These are phyloP conservation scores for Dactylellina haptotyla DNA, from an alignment of 2,329 filamentous ascomycete species.

Conservation along the genomic window DNA sequence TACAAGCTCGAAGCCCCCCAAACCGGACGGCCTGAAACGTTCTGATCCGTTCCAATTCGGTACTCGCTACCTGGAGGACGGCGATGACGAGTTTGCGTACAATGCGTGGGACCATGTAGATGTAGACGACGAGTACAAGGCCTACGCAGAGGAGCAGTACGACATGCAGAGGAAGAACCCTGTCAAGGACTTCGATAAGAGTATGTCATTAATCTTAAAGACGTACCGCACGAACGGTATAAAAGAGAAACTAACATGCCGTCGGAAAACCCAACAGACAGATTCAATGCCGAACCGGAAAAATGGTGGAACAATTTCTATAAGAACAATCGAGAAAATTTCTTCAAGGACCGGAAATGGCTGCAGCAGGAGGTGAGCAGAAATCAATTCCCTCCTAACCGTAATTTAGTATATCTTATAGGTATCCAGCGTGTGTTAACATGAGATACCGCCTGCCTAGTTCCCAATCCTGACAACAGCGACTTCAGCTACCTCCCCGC, in stretches of 20 bases:
- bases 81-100: constrained; percentile 93
- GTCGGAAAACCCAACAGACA: constrained; percentile 67
- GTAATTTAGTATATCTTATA: not conserved
- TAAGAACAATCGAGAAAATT: constrained; percentile 95
- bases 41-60: constrained; percentile 96
- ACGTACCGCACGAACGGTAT: not conserved
- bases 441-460: constrained; percentile 42
- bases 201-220: constrained; percentile 64
- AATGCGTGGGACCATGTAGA: constrained; percentile 99
- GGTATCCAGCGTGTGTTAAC: not conserved
- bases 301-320: constrained; percentile 99
- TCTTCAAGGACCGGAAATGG: constrained; percentile 99
- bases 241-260: constrained; percentile 34
- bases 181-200: constrained; percentile 91
- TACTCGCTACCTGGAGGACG: constrained; percentile 74
- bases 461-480: constrained; percentile 87
- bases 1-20: constrained; percentile 37
- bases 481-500: constrained; percentile 75
- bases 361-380: constrained; percentile 76
- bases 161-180: constrained; percentile 83
- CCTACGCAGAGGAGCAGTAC: constrained; percentile 86
- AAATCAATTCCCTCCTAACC: not conserved
- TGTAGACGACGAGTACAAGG: constrained; percentile 86
- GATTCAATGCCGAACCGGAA: constrained; percentile 88
- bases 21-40: constrained; percentile 71